phyloP scores from a whole-genome alignment of 176 grass and related monocot species.

The Avena eriantha region DNA sequence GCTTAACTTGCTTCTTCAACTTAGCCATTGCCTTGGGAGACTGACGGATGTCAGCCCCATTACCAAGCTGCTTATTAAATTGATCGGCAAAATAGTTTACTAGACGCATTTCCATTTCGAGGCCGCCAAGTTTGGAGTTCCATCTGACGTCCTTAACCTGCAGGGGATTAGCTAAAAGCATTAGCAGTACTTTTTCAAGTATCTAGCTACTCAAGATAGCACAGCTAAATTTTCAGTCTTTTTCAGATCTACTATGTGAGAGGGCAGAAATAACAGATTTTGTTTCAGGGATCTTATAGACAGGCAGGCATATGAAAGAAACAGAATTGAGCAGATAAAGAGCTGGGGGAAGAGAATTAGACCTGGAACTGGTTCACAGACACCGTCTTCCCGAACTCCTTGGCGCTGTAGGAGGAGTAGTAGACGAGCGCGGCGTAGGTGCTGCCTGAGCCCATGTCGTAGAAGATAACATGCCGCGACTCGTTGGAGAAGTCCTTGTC shows the following conservation, averaged over 20 bases:
- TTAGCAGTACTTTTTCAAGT: background rate
- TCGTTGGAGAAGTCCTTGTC: slow-evolving; percentile 95
- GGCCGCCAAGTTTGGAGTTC: slow-evolving; percentile 90
- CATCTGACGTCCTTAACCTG: slow-evolving; percentile 99
- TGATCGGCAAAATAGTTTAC: slow-evolving; percentile 91
- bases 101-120: slow-evolving; percentile 85
- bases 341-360: background rate
- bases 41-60: slow-evolving; percentile 85
- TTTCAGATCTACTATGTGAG: slow-evolving; percentile 37
- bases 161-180: slow-evolving; percentile 25
- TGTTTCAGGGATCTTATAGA: slow-evolving; percentile 2
- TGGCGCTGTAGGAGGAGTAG: slow-evolving; percentile 83
- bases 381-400: slow-evolving; percentile 83
- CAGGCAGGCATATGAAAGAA: background rate
- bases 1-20: slow-evolving; percentile 99
- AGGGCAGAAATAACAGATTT: background rate
- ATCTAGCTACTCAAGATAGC: background rate
- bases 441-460: slow-evolving; percentile 96
- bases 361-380: slow-evolving; percentile 96
- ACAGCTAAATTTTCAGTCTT: background rate
- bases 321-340: slow-evolving; percentile 14
- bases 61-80: slow-evolving; percentile 86
- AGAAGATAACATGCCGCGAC: slow-evolving; percentile 86
- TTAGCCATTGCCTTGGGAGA: slow-evolving; percentile 99
- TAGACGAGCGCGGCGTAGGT: slow-evolving; percentile 93